Percentiles rank a stretch among this genome's conserved stretches.
These are phyloP conservation scores for Candida glucosophila DNA, from an alignment of 1,139 yeast species.

Conservation along the genomic window DNA sequence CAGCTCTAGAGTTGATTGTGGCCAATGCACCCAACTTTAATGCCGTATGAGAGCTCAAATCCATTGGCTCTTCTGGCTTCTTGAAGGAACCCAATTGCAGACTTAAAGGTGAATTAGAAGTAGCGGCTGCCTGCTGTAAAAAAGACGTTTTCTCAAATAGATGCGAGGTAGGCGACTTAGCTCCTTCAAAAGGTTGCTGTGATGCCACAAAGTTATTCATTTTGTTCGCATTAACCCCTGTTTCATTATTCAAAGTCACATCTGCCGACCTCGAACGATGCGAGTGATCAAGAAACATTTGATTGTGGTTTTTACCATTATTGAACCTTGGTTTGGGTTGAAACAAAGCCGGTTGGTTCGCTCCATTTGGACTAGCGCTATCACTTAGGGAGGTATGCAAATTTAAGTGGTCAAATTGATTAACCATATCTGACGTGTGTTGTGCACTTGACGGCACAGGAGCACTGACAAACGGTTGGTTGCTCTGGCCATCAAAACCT, in stretches of 20 bases:
- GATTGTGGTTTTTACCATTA: conserved; percentile 13
- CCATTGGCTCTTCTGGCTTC: conserved; percentile 19
- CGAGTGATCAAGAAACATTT: conserved; percentile 21
- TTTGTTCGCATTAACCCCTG: conserved; percentile 4
- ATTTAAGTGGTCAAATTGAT: conserved; percentile 23
- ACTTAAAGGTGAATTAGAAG: conserved; percentile 13
- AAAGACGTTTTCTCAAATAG: conserved; percentile 37
- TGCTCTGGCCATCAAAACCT: too few relatives aligned
- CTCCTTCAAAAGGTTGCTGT: conserved; percentile 21
- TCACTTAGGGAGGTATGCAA: conserved; percentile 7
- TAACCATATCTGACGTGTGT: conserved; percentile 12
- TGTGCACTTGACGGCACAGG: conserved; percentile 8
- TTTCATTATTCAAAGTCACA: conserved; percentile 16
- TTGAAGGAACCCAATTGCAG: conserved; percentile 12
- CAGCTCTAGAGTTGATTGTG: conserved; percentile 54
- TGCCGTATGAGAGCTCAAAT: conserved; percentile 34
- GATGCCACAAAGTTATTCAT: conserved; percentile 9
- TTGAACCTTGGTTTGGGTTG: conserved; percentile 34
- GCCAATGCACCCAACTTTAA: conserved; percentile 55
- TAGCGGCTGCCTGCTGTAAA: conserved; percentile 36
- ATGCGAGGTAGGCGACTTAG: conserved; percentile 38
- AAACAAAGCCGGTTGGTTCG: conserved; percentile 12
- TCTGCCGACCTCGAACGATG: conserved; percentile 39
- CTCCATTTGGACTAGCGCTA: conserved; percentile 7
- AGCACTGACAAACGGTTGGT: conserved; percentile 2